phyloP scores from a whole-genome alignment of 371 early-diverging fungal species.

The Zopfochytrium polystomum region DNA sequence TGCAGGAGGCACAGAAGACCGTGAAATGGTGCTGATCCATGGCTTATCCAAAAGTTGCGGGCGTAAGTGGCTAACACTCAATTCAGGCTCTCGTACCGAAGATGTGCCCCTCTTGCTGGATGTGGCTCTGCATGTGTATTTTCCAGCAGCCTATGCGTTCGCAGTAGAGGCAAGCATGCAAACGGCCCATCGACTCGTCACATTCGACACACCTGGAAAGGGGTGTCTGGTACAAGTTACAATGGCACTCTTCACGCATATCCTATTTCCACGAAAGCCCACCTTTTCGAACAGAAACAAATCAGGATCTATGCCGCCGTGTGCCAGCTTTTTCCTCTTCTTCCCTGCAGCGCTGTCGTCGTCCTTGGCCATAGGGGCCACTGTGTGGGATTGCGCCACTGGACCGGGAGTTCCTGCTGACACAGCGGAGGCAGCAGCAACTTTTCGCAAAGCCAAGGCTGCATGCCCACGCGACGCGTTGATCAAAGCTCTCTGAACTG shows the following conservation, averaged over 20 bases:
- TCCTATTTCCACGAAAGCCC: background rate
- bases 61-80: too few species aligned
- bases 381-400: too few species aligned
- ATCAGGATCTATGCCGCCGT: conserved; percentile 31
- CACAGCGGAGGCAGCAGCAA: background rate
- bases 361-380: background rate
- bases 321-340: conserved; percentile 34
- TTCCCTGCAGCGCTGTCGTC: conserved; percentile 10
- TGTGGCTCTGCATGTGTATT: conserved; percentile 61
- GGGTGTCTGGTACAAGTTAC: conserved; percentile 52
- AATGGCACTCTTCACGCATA: background rate
- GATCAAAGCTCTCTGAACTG: conserved; percentile 3
- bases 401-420: conserved; percentile 7
- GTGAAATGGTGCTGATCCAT: conserved; percentile 64
- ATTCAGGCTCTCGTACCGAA: too few species aligned
- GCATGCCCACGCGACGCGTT: conserved; percentile 14
- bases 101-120: conserved; percentile 61
- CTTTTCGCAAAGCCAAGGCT: background rate
- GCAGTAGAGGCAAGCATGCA: conserved; percentile 78
- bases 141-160: conserved; percentile 64
- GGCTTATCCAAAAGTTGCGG: conserved; percentile 39
- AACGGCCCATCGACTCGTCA: conserved; percentile 56
- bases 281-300: conserved; percentile 29
- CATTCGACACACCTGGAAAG: conserved; percentile 66
- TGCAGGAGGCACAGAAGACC: conserved; percentile 75